Base-by-base conservation (phyloP, 176 grass and related monocot species). In the Triticum urartu region DNA sequence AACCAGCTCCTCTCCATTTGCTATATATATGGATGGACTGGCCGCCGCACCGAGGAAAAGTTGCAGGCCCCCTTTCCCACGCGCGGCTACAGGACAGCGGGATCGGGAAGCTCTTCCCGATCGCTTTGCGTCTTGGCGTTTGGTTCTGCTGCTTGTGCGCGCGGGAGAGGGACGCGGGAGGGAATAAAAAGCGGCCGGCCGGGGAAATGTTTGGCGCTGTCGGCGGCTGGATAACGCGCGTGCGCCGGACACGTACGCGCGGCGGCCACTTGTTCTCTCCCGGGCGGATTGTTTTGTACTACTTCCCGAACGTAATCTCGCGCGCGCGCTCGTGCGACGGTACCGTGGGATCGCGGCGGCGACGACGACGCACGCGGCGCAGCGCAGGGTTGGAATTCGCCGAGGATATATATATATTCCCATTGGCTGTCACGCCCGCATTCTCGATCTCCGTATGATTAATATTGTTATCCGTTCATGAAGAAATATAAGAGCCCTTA, bases 1-100 rank as follows among this genome's bases (percentile, higher is more conserved):
- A 91, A 85, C 92, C 87, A 97, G 86, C 92, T 61, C 13, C 76
- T 84, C 83, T 92, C 89, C 95, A 94, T 92, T 92, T 20, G 7
- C 8, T 62, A 5, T 2, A 1, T 84, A 76, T 89, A 81, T 50
- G 67, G 35, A 10, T 2, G 50, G 50, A 54, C 50, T 1, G 50
- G 0, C 50, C 50, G 50, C 15, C 50, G 50, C 50, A 54, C 14
- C 59, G 71, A 33, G 21, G 39, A 36, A 87, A 87, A 69, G 89
- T 69, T 76, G 64, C 75, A 12, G 68, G 33, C 59, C 7, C 65
- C 17, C 54, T 79, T 83, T 83, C 21, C 75, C 75, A 80, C 81
- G 43, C 70, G 26, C 39, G 13, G 59, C 22, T 25, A 22, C 28
- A 52, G 24, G 21, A 83, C 35, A 52, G 48, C 4, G 7, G 15